Evolutionary conservation across 805 yeast species (phyloP).

Genomic region (Candida gorgasii): DNA sequence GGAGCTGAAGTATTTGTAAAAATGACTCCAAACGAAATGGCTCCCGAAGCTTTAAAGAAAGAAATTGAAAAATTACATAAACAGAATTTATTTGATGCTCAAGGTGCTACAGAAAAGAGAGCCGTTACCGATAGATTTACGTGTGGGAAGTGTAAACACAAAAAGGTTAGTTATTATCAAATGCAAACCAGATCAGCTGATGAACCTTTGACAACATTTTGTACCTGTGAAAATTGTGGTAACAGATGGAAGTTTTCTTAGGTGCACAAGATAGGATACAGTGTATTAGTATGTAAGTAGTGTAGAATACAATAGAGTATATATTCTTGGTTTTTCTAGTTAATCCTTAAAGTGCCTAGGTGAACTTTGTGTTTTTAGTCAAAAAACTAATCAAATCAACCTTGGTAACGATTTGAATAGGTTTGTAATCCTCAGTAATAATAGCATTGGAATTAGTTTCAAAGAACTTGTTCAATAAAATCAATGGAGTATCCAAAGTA

Average conservation of each 20-base stretch:
- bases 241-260: slow-evolving; percentile 96
- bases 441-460: slow-evolving; percentile 85
- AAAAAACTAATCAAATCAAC: slow-evolving; percentile 70
- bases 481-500: slow-evolving; percentile 62
- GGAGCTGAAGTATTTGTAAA: slow-evolving; percentile 62
- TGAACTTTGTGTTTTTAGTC: slow-evolving; percentile 31
- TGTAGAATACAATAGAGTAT: slow-evolving; percentile 2
- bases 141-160: slow-evolving; percentile 97
- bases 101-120: slow-evolving; percentile 93
- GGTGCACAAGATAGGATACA: no score
- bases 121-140: slow-evolving; percentile 96
- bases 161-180: slow-evolving; percentile 95
- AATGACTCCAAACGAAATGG: slow-evolving; percentile 94
- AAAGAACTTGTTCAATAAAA: slow-evolving; percentile 72
- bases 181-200: slow-evolving; percentile 98
- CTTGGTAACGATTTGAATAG: slow-evolving; percentile 80
- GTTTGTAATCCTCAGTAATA: slow-evolving; percentile 73
- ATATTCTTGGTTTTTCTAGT: no score
- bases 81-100: slow-evolving; percentile 92
- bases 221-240: slow-evolving; percentile 97
- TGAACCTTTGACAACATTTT: slow-evolving; percentile 97
- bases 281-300: slow-evolving; percentile 4
- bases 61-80: slow-evolving; percentile 84
- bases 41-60: slow-evolving; percentile 85
- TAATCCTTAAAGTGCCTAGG: no score